These are phyloP conservation scores for Micromonas pusilla DNA, from an alignment of 139 green algal genomes.

Conservation along the genomic window DNA sequence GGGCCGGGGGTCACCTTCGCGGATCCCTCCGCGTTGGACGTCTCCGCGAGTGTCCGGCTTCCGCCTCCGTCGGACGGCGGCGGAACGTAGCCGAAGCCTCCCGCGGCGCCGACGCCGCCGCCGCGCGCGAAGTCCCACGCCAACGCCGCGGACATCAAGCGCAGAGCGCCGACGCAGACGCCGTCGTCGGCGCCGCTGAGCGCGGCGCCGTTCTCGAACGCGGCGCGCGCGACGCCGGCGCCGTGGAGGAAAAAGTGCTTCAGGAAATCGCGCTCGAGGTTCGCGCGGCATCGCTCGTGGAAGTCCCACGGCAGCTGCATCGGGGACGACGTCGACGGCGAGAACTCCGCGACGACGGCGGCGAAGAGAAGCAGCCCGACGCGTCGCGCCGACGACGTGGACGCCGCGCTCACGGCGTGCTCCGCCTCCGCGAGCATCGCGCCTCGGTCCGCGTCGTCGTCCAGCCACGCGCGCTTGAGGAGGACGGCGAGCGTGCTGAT, in stretches of 20 bases:
- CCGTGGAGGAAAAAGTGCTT: slow-evolving; percentile 56
- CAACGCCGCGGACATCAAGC: slow-evolving; percentile 59
- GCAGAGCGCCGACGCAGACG: slow-evolving; percentile 48
- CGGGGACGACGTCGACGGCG: slow-evolving; percentile 49
- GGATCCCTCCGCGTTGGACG: neutral
- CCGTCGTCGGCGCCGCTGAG: slow-evolving; percentile 44
- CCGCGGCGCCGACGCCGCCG: slow-evolving; percentile 15
- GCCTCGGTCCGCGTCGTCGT: neutral
- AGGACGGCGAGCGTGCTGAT: slow-evolving; percentile 45
- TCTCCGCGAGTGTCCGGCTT: neutral
- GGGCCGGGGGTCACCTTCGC: slow-evolving; percentile 18
- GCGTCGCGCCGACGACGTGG: neutral
- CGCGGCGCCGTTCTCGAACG: slow-evolving; percentile 1
- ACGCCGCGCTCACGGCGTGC: neutral
- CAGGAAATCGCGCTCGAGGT: slow-evolving; percentile 61
- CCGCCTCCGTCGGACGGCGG: neutral
- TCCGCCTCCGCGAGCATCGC: neutral
- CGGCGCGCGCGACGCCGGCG: slow-evolving; percentile 34
- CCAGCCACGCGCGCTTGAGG: slow-evolving; percentile 65
- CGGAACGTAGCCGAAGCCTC: neutral
- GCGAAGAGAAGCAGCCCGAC: slow-evolving; percentile 1
- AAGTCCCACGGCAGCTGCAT: slow-evolving; percentile 71
- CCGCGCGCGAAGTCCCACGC: slow-evolving; percentile 63
- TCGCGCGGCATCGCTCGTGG: slow-evolving; percentile 61
- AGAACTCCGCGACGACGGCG: slow-evolving; percentile 64